These are phyloP conservation scores for Globisporangium mamillatum DNA, from an alignment of 352 stramenopile species.

Conservation along the genomic window DNA sequence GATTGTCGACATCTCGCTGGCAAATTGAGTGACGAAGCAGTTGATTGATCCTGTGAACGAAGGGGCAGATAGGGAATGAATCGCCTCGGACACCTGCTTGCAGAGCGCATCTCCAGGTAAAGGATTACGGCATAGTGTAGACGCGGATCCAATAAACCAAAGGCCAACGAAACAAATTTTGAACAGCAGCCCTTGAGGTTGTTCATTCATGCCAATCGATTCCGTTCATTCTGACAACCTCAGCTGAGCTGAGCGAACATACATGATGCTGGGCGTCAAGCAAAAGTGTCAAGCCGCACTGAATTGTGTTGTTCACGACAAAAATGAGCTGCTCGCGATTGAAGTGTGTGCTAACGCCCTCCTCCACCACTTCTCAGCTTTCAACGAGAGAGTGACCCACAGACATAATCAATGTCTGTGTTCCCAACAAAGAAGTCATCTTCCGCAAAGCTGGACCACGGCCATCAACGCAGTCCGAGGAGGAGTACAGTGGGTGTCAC, in stretches of 20 bases:
- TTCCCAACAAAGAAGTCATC: background rate
- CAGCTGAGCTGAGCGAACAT: background rate
- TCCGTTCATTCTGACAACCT: background rate
- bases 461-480: no score
- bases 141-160: background rate
- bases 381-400: background rate
- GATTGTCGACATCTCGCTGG: conserved; percentile 54
- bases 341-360: background rate
- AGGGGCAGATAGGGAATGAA: background rate
- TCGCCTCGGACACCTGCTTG: background rate
- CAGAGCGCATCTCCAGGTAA: background rate
- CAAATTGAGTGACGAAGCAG: conserved; percentile 18
- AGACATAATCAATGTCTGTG: no score
- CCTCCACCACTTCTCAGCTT: background rate
- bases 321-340: background rate
- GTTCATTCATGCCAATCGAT: background rate
- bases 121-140: background rate
- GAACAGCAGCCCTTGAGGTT: background rate
- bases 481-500: no score
- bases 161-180: background rate
- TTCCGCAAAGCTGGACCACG: background rate
- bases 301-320: background rate
- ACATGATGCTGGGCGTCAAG: background rate
- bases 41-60: background rate
- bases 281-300: background rate